phyloP scores from a whole-genome alignment of 2,329 filamentous ascomycete species.

The Diaporthe longicolla region DNA sequence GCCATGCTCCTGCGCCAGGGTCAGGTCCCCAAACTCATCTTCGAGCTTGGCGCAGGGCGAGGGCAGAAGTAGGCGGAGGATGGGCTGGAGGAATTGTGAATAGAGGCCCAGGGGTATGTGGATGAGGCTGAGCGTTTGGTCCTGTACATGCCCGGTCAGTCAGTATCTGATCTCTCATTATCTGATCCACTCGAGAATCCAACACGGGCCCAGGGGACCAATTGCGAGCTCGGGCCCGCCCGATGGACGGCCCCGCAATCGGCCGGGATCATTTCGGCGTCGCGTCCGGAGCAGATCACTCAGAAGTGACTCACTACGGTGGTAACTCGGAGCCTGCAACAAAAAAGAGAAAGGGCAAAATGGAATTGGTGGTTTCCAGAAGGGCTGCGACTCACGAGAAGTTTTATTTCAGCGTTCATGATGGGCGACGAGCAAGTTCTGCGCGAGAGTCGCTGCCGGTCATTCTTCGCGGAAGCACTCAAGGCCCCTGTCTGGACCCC shows the following conservation, averaged over 20 bases:
- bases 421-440: conserved; percentile 44
- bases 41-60: conserved; percentile 60
- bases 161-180: not conserved
- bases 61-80: conserved; percentile 87
- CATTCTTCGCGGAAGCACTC: conserved; percentile 39
- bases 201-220: conserved; percentile 1
- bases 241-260: conserved; percentile 30
- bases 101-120: conserved; percentile 89
- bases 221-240: not conserved
- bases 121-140: conserved; percentile 88
- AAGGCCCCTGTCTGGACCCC: conserved; percentile 36
- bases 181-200: not conserved
- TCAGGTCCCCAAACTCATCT: conserved; percentile 61
- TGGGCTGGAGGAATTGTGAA: conserved; percentile 84
- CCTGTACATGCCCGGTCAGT: conserved; percentile 67
- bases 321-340: not conserved
- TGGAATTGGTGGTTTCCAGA: not conserved
- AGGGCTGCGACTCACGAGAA: conserved; percentile 62
- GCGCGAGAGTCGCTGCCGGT: conserved; percentile 27
- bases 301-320: conserved; percentile 4
- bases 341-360: not conserved
- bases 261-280: conserved; percentile 24
- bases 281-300: not conserved
- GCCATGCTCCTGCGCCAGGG: conserved; percentile 72
- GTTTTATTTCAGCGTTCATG: conserved; percentile 72